Conservation (phyloP, 2,329 filamentous ascomycete species). For the Aspergillus sp. region DNA sequence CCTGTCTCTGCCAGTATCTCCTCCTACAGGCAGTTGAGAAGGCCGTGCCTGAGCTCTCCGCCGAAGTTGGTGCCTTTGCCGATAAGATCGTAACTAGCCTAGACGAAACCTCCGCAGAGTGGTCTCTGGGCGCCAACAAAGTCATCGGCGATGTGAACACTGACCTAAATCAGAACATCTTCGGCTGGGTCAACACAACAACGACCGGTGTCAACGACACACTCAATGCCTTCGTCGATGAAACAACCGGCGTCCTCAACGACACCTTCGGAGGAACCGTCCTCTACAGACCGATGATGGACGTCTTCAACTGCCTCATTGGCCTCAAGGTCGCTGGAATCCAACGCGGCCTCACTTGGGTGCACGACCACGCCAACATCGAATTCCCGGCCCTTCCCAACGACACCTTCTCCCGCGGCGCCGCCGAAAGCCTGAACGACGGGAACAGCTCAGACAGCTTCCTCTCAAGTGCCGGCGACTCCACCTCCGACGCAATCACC, state of each 20-base stretch:
- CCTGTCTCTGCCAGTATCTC: slow-evolving; percentile 80
- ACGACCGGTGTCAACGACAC: slow-evolving; percentile 84
- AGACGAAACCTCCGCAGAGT: slow-evolving; percentile 72
- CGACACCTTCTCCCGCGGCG: slow-evolving; percentile 82
- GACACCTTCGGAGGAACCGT: slow-evolving; percentile 80
- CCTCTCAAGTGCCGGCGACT: slow-evolving; percentile 73
- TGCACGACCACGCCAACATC: slow-evolving; percentile 83
- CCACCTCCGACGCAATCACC: slow-evolving; percentile 80
- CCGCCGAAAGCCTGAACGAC: slow-evolving; percentile 59
- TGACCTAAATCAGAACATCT: slow-evolving; percentile 81
- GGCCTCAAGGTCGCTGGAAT: slow-evolving; percentile 83
- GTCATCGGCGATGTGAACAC: slow-evolving; percentile 68
- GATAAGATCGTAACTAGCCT: slow-evolving; percentile 75
- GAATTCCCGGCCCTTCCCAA: slow-evolving; percentile 77
- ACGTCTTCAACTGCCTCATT: slow-evolving; percentile 85
- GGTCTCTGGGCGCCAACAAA: slow-evolving; percentile 76
- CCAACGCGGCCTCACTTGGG: slow-evolving; percentile 90
- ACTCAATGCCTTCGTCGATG: slow-evolving; percentile 77
- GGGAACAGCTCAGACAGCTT: slow-evolving; percentile 65
- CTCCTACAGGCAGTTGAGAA: slow-evolving; percentile 74
- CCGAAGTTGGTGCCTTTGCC: slow-evolving; percentile 78
- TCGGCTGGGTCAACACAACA: slow-evolving; percentile 84
- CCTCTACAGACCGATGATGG: slow-evolving; percentile 75
- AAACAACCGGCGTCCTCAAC: slow-evolving; percentile 75
- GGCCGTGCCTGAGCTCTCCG: slow-evolving; percentile 74